Evolutionary conservation across 768 basidiomycete genomes (phyloP), one percentile per base, ranked within the genome.

Genomic region (Tulasnella sp.): DNA sequence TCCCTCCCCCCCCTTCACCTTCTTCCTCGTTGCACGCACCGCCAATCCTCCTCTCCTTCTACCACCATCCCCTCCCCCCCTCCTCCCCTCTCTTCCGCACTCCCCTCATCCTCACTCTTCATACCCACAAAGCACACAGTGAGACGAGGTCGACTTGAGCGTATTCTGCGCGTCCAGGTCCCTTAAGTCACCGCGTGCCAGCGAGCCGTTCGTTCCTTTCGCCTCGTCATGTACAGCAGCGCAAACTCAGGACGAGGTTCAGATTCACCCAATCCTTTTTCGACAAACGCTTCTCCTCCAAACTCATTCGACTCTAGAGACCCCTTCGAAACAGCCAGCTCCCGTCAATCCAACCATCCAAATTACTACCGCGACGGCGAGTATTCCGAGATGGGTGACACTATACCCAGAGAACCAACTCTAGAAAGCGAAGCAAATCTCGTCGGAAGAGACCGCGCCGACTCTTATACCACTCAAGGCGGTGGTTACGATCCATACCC

Each of bases 361-460:
- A 77, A 62, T 71, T 40, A 34, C 27, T 77, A 77, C 40, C 76
- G 56, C 40, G 76, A 80, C 79, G 79, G 48, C 76, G 42, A 42
- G 42, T 76, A 79, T 31, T 80, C 79, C 52, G 79, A 80, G 7
- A 80, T 80, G 79, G 79, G 74, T 3, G 79, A 80, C 46, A 21
- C 34, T 3, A 19, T 27, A 34, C 75, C 78, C 44, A 46, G 71
- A 40, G 74, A 80, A 42, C 62, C 62, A 7, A 75, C 75, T 19
- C 36, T 75, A 1, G 74, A 80, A 31, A 56, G 46, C 75, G 44
- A 80, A 34, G 42, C 42, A 18, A 48, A 44, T 34, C 74, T 80
- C 56, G 79, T 80, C 16, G 71, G 72, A 18, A 42, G 58, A 6
- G 0, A 62, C 8, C 79, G 58, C n/a, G 34, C 24, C 5, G 76